Conservation (phyloP, 1,139 yeast genomes). For the Kurtzmaniella quercitrusa region DNA sequence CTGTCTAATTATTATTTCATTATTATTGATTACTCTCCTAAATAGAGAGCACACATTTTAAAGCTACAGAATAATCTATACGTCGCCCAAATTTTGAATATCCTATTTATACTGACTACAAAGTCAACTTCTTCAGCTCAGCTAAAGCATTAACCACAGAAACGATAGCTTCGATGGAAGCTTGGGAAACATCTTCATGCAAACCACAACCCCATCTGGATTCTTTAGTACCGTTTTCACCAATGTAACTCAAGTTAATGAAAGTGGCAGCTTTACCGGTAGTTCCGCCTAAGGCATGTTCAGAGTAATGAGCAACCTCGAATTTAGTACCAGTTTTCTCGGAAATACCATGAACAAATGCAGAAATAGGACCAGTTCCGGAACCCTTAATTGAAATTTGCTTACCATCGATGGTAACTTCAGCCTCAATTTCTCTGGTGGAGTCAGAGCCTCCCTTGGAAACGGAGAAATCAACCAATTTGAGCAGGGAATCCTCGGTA, state of each 20-base stretch:
- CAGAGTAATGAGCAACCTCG: slow-evolving; percentile 42
- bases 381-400: slow-evolving; percentile 26
- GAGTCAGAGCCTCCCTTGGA: slow-evolving; percentile 19
- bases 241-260: slow-evolving; percentile 35
- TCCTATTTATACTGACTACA: neutral
- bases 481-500: slow-evolving; percentile 16
- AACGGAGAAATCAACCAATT: slow-evolving; percentile 33
- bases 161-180: slow-evolving; percentile 46
- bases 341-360: slow-evolving; percentile 41
- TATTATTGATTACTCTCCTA: no score
- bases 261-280: slow-evolving; percentile 46
- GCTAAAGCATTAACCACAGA: slow-evolving; percentile 36
- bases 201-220: slow-evolving; percentile 46
- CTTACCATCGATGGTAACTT: slow-evolving; percentile 18
- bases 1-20: no score
- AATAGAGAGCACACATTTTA: no score
- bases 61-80: no score
- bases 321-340: slow-evolving; percentile 28
- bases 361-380: slow-evolving; percentile 49
- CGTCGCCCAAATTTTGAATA: neutral
- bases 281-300: slow-evolving; percentile 45
- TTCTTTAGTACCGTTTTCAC: slow-evolving; percentile 22
- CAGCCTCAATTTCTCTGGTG: slow-evolving; percentile 31
- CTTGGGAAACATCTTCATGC: slow-evolving; percentile 42
- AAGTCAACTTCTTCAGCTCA: slow-evolving; percentile 19